These are phyloP conservation scores for Leccinum olivaceoglutinosum DNA, from an alignment of 1,284 basidiomycete species.

Conservation along the genomic window DNA sequence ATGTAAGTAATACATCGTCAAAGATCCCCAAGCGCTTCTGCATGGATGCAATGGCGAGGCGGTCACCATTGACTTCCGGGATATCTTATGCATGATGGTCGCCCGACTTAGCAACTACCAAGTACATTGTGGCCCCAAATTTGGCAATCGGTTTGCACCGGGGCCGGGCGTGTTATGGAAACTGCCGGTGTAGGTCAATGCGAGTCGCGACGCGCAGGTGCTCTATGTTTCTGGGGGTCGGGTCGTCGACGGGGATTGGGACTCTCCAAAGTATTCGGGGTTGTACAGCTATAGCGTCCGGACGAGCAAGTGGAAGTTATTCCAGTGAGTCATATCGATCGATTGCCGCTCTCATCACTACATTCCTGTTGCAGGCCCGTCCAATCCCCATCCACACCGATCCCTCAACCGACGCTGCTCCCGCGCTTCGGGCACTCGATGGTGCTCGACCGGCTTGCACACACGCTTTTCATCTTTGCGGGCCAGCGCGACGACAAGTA, in stretches of 20 bases:
- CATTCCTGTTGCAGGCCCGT: slow-evolving; percentile 26
- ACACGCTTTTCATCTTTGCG: slow-evolving; percentile 63
- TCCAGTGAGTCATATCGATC: slow-evolving; percentile 46
- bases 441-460: slow-evolving; percentile 58
- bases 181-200: no score
- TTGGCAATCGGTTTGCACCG: no score
- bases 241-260: slow-evolving; percentile 60
- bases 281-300: slow-evolving; percentile 65
- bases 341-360: neutral
- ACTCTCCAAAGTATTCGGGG: slow-evolving; percentile 56
- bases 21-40: no score
- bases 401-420: slow-evolving; percentile 38
- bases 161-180: no score
- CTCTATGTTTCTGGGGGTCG: slow-evolving; percentile 79
- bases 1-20: neutral
- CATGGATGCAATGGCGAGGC: no score
- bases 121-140: no score
- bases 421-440: slow-evolving; percentile 73
- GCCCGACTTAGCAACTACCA: no score
- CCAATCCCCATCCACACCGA: slow-evolving; percentile 23
- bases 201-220: slow-evolving; percentile 49
- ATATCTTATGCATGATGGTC: no score
- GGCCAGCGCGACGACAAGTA: slow-evolving; percentile 63
- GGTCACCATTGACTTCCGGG: no score
- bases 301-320: slow-evolving; percentile 55